Conservation (phyloP, 768 basidiomycete genomes). For the Xerocomus brunneocitrinus region DNA sequence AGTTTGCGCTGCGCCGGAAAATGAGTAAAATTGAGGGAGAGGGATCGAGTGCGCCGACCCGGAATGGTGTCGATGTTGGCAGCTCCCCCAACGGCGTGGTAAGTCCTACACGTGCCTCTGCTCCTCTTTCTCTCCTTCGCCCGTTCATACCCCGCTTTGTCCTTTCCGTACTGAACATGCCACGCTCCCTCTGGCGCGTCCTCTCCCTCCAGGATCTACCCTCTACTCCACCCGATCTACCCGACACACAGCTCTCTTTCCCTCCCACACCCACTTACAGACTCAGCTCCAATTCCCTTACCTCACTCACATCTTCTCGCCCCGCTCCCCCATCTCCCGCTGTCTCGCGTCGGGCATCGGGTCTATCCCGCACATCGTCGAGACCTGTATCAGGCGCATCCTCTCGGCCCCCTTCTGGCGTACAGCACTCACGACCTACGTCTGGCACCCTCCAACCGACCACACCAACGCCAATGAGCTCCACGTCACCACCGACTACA, state of each 20-base stretch:
- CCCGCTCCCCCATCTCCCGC: slow-evolving; percentile 62
- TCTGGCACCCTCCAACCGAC: slow-evolving; percentile 7
- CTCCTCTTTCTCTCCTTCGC: slow-evolving; percentile 12
- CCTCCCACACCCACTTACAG: neutral
- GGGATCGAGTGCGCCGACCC: neutral
- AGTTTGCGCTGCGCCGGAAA: slow-evolving; percentile 2
- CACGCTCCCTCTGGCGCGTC: slow-evolving; percentile 25
- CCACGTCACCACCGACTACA: neutral
- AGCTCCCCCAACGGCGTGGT: slow-evolving; percentile 17
- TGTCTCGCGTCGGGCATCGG: slow-evolving; percentile 40
- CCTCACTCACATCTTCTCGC: slow-evolving; percentile 43
- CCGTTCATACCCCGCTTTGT: slow-evolving; percentile 25
- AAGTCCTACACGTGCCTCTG: slow-evolving; percentile 9
- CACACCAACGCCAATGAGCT: neutral
- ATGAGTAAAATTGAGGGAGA: slow-evolving; percentile 10
- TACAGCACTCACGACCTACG: slow-evolving; percentile 6
- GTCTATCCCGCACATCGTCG: slow-evolving; percentile 25
- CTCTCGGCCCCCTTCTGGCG: slow-evolving; percentile 18
- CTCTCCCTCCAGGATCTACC: slow-evolving; percentile 27
- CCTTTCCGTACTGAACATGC: slow-evolving; percentile 28
- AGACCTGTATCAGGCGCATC: slow-evolving; percentile 15
- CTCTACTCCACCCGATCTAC: neutral
- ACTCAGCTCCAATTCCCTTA: neutral
- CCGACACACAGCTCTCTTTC: neutral
- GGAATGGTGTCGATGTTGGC: neutral